Evolutionary conservation across 306 rosid genomes (phyloP).

Genomic region (Medicago lupulina): DNA sequence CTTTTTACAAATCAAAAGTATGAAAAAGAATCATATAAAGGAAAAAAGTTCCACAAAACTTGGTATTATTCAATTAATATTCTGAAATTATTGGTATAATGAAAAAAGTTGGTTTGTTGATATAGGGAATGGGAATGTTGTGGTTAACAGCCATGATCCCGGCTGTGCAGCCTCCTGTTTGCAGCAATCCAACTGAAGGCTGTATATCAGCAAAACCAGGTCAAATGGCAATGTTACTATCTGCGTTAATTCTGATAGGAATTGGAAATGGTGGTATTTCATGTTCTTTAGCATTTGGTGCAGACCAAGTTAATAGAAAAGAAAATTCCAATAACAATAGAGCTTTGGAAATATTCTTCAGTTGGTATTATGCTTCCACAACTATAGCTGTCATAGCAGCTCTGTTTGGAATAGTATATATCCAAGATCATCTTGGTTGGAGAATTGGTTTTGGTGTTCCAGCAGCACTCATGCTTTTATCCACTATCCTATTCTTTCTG

Average conservation of each 20-base stretch:
- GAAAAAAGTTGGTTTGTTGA: background rate
- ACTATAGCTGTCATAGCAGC: constrained; percentile 54
- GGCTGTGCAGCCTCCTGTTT: constrained; percentile 54
- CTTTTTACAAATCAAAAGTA: too few relatives aligned
- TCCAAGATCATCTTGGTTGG: constrained; percentile 72
- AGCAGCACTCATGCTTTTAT: constrained; percentile 58
- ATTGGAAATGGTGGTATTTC: constrained; percentile 75
- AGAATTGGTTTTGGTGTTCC: constrained; percentile 73
- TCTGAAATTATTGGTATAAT: background rate
- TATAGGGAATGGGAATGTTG: constrained; percentile 61
- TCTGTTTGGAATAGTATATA: constrained; percentile 60
- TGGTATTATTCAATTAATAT: too few relatives aligned
- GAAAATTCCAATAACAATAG: constrained; percentile 54
- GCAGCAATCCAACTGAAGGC: constrained; percentile 38
- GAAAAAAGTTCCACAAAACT: too few relatives aligned
- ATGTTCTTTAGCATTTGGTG: constrained; percentile 77
- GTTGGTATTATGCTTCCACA: constrained; percentile 66
- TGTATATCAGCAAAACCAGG: constrained; percentile 54
- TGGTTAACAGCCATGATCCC: constrained; percentile 79
- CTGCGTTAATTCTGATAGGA: constrained; percentile 54
- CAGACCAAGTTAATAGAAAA: constrained; percentile 64
- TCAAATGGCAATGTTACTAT: constrained; percentile 52
- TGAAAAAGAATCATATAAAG: too few relatives aligned
- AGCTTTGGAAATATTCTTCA: constrained; percentile 60
- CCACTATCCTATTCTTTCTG: constrained; percentile 51